Evolutionary conservation across 495 filamentous ascomycete species (phyloP), one percentile per base, ranked within the genome.

Genomic region (Penicillium herquei): DNA sequence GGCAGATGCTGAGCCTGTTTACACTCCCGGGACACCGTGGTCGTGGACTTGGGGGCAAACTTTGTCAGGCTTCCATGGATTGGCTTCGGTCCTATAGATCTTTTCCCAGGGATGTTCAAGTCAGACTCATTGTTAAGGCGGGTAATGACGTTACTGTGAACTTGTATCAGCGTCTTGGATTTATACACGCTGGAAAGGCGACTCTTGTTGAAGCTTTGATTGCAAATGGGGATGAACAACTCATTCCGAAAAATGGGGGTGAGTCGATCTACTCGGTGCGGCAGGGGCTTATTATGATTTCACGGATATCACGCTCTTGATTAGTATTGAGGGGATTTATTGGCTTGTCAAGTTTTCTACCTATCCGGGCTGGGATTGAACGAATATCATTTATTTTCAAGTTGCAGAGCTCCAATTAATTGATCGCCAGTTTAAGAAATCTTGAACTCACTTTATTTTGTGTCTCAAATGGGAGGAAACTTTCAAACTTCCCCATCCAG

Each of bases 1-100:
- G 72, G 69, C 70, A 75, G 14, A 71, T 73, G 67, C 63, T 71
- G 1, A 69, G 69, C 30, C 39, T 75, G 14, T 75, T 67, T 44
- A 70, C 60, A 0, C 58, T 61, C 18, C 65, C 70, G 3, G 56
- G 57, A 2, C 63, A 73, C 49, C 69, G 69, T 0, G 68, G 70
- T 11, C 46, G 55, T 18, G 70, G 72, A 7, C 56, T 75, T 18
- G 72, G 65, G 0, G 63, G 59, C n/a, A 65, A 58, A 37, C 52
- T 75, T 7, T 71, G 71, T n/a, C 53, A 63, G 32, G 56, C 56
- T n/a, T 63, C 67, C 3, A 21, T 72, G 10, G 56, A 61, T n/a
- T 68, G 64, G 54, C 59, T 70, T 21, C 40, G 31, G 7, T 45
- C 55, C 0, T 67, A 64, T 37, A 47, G 51, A 2, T 14, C 39